Conservation (phyloP, 441 rosid species). For the Gossypium davidsonii region DNA sequence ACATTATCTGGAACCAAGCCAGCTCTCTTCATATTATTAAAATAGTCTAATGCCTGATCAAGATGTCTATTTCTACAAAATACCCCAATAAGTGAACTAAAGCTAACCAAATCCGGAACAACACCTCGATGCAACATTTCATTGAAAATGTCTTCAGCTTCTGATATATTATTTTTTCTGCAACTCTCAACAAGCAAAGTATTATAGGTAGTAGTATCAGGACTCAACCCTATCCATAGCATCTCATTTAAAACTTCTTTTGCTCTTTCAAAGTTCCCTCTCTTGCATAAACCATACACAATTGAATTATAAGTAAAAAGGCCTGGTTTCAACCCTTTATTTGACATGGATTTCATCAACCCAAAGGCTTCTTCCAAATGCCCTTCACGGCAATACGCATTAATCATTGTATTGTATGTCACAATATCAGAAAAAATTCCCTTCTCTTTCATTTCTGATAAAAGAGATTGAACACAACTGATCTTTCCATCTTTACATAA, state of each 20-base stretch:
- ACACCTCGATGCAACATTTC: conserved; percentile 42
- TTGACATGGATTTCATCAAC: conserved; percentile 49
- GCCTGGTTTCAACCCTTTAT: conserved; percentile 59
- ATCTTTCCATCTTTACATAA: conserved; percentile 65
- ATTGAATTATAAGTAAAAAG: conserved; percentile 58
- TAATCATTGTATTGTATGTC: conserved; percentile 9
- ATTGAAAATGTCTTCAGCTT: conserved; percentile 43
- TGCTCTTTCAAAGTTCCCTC: conserved; percentile 44
- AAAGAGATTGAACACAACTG: conserved; percentile 36
- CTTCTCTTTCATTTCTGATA: conserved; percentile 46
- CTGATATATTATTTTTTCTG: conserved; percentile 22
- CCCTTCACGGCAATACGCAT: conserved; percentile 62
- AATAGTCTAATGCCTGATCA: conserved; percentile 49
- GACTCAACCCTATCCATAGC: conserved; percentile 46
- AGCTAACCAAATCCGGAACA: conserved; percentile 66
- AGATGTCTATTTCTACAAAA: conserved; percentile 49
- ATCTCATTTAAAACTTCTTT: conserved; percentile 56
- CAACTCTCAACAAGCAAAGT: conserved; percentile 48
- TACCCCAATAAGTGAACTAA: conserved; percentile 59
- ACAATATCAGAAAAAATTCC: conserved; percentile 50
- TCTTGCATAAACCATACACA: conserved; percentile 61
- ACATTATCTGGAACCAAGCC: conserved; percentile 66
- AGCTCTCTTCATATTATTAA: conserved; percentile 38
- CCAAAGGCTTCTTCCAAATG: conserved; percentile 53
- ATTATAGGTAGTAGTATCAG: conserved; percentile 62